Percentiles rank a stretch among this genome's conserved stretches.
phyloP scores from a whole-genome alignment of 2,329 filamentous ascomycete species.

The Purpureocillium takamizusanense region DNA sequence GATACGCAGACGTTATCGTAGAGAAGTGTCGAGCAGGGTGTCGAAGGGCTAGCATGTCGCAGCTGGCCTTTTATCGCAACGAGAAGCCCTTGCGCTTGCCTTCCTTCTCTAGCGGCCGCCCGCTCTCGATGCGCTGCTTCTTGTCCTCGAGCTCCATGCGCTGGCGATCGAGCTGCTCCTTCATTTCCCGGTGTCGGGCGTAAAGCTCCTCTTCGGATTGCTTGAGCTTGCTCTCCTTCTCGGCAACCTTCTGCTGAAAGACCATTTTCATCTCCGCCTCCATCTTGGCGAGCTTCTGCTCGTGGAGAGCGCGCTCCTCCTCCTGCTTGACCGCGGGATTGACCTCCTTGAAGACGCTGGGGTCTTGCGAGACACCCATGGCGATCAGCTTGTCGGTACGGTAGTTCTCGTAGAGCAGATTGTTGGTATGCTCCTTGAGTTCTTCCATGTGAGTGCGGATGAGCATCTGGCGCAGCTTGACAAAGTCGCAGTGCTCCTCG shows the following conservation, averaged over 20 bases:
- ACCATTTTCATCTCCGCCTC: constrained; percentile 99
- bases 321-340: constrained; percentile 99
- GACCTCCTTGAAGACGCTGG: constrained; percentile 99
- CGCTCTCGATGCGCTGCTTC: constrained; percentile 91
- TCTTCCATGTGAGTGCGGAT: constrained; percentile 99
- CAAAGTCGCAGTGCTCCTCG: constrained; percentile 99
- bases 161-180: constrained; percentile 96
- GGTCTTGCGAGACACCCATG: constrained; percentile 98
- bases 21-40: constrained; percentile 19
- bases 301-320: constrained; percentile 94
- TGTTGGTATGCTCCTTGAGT: constrained; percentile 99
- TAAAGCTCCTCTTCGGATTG: constrained; percentile 99
- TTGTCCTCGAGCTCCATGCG: constrained; percentile 94
- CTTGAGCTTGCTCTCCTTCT: constrained; percentile 99
- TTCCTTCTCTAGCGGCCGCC: constrained; percentile 93
- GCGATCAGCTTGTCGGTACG: constrained; percentile 97
- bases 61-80: constrained; percentile 61
- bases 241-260: constrained; percentile 99
- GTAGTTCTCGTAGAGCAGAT: constrained; percentile 98
- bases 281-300: constrained; percentile 99
- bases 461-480: constrained; percentile 99
- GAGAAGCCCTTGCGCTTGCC: constrained; percentile 99
- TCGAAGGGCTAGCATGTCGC: constrained; percentile 11
- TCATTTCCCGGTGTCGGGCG: constrained; percentile 98
- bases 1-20: constrained; percentile 42